Evolutionary conservation across 331 rosid genomes (phyloP), one percentile per base, ranked within the genome.

Genomic region (Malus hybrid): DNA sequence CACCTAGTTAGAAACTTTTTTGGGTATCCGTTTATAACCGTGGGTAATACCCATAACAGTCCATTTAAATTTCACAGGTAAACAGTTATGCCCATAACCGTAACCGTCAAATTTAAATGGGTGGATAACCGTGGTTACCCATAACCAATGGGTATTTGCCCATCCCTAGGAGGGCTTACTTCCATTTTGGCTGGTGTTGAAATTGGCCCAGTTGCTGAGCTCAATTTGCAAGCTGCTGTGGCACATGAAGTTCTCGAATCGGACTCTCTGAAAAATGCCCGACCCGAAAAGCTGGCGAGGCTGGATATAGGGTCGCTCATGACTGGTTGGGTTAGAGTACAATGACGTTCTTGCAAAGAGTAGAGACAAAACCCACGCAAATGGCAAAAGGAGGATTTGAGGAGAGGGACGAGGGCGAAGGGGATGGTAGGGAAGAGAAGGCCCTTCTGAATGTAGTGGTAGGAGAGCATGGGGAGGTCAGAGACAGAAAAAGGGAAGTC

Each of bases 161-260:
- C 1, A 24, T 24, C 24, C 24, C 24, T 24, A 63, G 4, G 59
- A 36, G 57, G 29, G 39, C 96, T 70, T 36, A 92, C 99, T 94
- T 85, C 99, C 99, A 57, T 94, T 94, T 79, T 92, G 99, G 42
- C 99, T 97, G 6, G 95, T 92, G 63, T 85, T 82, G 87, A 94
- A 88, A 74, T 92, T 94, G 27, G 90, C 87, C 81, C 83, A 82
- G 15, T 83, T 90, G 34, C 90, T 93, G 24, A 92, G 83, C 81
- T 88, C 88, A 56, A 88, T 94, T 70, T 88, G 83, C 78, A 84
- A 84, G 73, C 83, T 88, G 20, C 86, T 83, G 65, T 92, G 97
- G 83, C 97, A 94, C 99, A 94, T 90, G 82, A 94, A 94, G 67
- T 92, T 92, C 86, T 92, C 96, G 74, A 94, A 60, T 8, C 90